Base-by-base conservation (phyloP, 2,329 filamentous ascomycete species). In the Clonostachys solani region DNA sequence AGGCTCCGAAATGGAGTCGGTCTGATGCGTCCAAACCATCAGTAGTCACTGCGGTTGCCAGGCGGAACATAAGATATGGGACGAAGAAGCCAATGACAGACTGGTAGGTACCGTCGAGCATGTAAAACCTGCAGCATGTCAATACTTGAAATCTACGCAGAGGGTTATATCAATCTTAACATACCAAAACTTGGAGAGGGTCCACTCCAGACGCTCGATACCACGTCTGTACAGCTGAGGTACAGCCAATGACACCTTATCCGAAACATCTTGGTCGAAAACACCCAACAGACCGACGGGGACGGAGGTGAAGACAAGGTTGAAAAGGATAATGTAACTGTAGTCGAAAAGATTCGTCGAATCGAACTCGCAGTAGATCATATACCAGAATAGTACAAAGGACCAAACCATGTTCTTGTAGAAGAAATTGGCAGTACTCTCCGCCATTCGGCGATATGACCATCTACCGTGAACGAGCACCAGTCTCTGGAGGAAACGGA, bases 341-440 rank as follows among this genome's bases (percentile, higher is more conserved):
- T 96, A 96, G 67, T 99, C 94, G 72, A 95, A 96, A 46, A 96
- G 83, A 64, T 96, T 97, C 42, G 92, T 92, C 66, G 92, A 91
- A 71, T 99, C 94, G 65, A 95, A 96, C 69, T 95, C 87, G 74
- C 88, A 90, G 69, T 87, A 99, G 47, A 96, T 89, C 64, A 95
- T 91, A 68, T 89, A 99, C 92, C 92, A 97, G 78, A 97, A 96
- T 49, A 99, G 87, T 40, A 87, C 81, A 62, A 96, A 92, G 1
- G 90, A 94, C 94, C 94, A 99, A 45, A 97, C 87, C 68, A 99
- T 87, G 73, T 97, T 99, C 86, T 99, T 99, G 82, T 97, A 99
- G 76, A 99, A 99, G 78, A 99, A 99, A 67, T 99, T 99, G 65
- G 91, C 90, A 60, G 95, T 96, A 42, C 86, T 89, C 72, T 99